These are phyloP conservation scores for Trametes elegans DNA, from an alignment of 768 basidiomycete species.

Conservation along the genomic window DNA sequence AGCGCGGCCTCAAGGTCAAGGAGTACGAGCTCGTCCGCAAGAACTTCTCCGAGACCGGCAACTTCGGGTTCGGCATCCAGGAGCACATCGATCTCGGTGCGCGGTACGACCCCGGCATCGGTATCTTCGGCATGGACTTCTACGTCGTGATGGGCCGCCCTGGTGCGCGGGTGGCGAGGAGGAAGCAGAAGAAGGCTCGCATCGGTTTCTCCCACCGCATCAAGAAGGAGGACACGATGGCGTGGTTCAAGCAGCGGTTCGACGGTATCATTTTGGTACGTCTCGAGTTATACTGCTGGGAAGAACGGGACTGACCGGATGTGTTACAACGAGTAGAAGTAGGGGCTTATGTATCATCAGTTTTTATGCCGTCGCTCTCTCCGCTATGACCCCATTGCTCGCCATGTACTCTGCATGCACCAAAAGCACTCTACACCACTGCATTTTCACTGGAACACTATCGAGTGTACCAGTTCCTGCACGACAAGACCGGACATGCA, in stretches of 20 bases:
- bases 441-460: constrained; percentile 18
- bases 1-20: constrained; percentile 99
- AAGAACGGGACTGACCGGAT: background rate
- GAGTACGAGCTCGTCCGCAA: constrained; percentile 97
- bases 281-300: constrained; percentile 8
- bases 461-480: background rate
- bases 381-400: constrained; percentile 31
- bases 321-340: constrained; percentile 19
- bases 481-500: too few species aligned
- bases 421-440: constrained; percentile 23
- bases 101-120: constrained; percentile 96
- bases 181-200: constrained; percentile 85
- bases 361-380: constrained; percentile 21
- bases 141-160: constrained; percentile 97
- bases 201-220: constrained; percentile 89
- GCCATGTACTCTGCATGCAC: constrained; percentile 30
- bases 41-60: constrained; percentile 98
- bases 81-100: constrained; percentile 99
- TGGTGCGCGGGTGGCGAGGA: constrained; percentile 84
- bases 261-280: constrained; percentile 94
- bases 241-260: constrained; percentile 99
- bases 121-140: constrained; percentile 99
- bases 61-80: constrained; percentile 99
- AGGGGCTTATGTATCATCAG: constrained; percentile 19
- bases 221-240: constrained; percentile 93